Evolutionary conservation across 2,329 filamentous ascomycete genomes (phyloP), one percentile per base, ranked within the genome.

Genomic region (Ophiostoma ips): DNA sequence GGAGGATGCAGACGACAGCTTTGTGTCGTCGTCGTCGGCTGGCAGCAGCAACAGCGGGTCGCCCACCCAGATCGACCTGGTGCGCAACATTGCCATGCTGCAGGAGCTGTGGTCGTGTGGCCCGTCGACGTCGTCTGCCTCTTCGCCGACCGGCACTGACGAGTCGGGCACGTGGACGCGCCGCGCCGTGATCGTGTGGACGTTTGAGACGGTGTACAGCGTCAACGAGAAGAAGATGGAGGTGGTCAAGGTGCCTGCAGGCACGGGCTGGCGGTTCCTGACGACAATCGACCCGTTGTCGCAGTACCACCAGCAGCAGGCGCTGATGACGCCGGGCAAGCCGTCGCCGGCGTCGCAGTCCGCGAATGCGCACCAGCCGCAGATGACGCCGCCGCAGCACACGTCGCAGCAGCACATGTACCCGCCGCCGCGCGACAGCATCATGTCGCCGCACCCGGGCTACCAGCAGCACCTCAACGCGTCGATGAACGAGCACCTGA

Each of bases 61-160:
- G 15, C 62, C 62, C 19, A 71, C 72, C 1, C 71, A 73, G 55
- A 73, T 74, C 58, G 75, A 79, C 40, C 68, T 80, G 51, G 70
- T 81, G 48, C 68, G 72, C 55, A 73, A 74, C 61, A 76, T 81
- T 43, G 76, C 76, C 60, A 82, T 82, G 78, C 77, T 79, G 61
- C 79, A 83, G 61, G 79, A 82, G 65, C 69, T 82, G 34, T 80
- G 73, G 71, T 81, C 76, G 3, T 64, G 68, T 12, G 62, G 73
- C 4, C 71, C 71, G 6, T 68, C 69, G 13, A 45, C 56, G 12
- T 9, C 46, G 65, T 61, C 60, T 19, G 53, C 34, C 18, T 46
- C 37, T 18, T 30, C 40, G 37, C 18, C 37, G 21, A 41, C 24
- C 21, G 34, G 33, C 43, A n/a, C 46, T 2, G 31, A 16, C 18